Evolutionary conservation across 169 alveolate species (phyloP).

Genomic region (Babesia bigemina): DNA sequence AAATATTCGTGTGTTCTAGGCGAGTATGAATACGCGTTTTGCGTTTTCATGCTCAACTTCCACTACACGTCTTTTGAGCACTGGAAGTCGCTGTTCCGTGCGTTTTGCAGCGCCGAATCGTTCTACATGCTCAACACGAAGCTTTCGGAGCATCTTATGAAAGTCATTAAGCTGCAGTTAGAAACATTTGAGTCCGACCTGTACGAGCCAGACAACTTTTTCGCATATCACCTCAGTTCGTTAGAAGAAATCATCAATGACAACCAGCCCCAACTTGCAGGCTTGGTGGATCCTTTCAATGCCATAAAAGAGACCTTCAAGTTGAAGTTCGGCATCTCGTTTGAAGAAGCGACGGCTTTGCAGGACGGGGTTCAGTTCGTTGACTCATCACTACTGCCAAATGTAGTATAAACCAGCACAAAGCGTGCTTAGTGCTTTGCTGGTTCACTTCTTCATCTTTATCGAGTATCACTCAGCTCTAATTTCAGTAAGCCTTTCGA

Average conservation of each 20-base stretch:
- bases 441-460: too few species aligned
- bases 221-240: slow-evolving; percentile 35
- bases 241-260: slow-evolving; percentile 45
- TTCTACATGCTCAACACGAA: slow-evolving; percentile 16
- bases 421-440: too few species aligned
- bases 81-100: slow-evolving; percentile 43
- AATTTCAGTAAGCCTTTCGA: too few species aligned
- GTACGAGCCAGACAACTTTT: slow-evolving; percentile 58
- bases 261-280: slow-evolving; percentile 18
- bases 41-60: slow-evolving; percentile 46
- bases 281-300: slow-evolving; percentile 10
- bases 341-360: slow-evolving; percentile 27
- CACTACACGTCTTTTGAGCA: slow-evolving; percentile 58
- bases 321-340: slow-evolving; percentile 57
- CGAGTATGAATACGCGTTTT: slow-evolving; percentile 55
- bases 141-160: slow-evolving; percentile 2
- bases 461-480: too few species aligned
- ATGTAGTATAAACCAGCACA: too few species aligned
- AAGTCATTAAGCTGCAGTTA: slow-evolving; percentile 35
- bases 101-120: slow-evolving; percentile 53
- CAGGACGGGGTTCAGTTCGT: slow-evolving; percentile 26
- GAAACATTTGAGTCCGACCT: slow-evolving; percentile 57
- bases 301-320: slow-evolving; percentile 31
- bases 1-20: slow-evolving; percentile 39
- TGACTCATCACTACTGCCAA: not conserved